A percentile compares a stretch with the other conserved stretches of the same genome.
phyloP scores from a whole-genome alignment of 306 rosid species.

The Malus sylvestris region DNA sequence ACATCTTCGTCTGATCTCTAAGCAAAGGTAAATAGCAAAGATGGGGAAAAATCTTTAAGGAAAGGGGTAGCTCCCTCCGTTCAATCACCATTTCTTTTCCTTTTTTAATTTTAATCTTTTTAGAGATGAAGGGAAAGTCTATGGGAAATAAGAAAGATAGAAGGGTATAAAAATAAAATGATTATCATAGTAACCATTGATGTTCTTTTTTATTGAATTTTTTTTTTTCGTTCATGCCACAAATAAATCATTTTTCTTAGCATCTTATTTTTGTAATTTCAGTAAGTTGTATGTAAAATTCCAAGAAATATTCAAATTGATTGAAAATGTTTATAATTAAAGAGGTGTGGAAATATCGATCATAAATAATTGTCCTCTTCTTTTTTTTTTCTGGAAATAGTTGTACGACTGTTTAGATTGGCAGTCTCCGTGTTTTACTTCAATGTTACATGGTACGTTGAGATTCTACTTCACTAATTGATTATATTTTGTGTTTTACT shows the following conservation, averaged over 20 bases:
- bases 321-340: not conserved
- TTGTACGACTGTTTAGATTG: not conserved
- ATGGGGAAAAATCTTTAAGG: too few species aligned
- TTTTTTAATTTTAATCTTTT: too few species aligned
- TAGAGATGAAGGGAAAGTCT: too few species aligned
- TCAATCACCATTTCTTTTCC: too few species aligned
- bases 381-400: not conserved
- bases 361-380: constrained; percentile 4
- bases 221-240: too few species aligned
- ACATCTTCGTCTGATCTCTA: too few species aligned
- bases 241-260: not conserved
- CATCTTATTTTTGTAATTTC: not conserved
- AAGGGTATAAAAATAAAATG: too few species aligned
- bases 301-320: not conserved
- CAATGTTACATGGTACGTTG: constrained; percentile 6
- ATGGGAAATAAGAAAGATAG: too few species aligned
- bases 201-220: too few species aligned
- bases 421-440: constrained; percentile 18
- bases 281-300: not conserved
- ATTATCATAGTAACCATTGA: too few species aligned
- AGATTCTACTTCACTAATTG: constrained; percentile 15
- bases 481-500: constrained; percentile 4
- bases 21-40: too few species aligned
- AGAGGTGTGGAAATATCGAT: not conserved
- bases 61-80: too few species aligned